These are phyloP conservation scores for Trifolium pratense DNA, from an alignment of 306 rosid genomes.

Conservation along the genomic window DNA sequence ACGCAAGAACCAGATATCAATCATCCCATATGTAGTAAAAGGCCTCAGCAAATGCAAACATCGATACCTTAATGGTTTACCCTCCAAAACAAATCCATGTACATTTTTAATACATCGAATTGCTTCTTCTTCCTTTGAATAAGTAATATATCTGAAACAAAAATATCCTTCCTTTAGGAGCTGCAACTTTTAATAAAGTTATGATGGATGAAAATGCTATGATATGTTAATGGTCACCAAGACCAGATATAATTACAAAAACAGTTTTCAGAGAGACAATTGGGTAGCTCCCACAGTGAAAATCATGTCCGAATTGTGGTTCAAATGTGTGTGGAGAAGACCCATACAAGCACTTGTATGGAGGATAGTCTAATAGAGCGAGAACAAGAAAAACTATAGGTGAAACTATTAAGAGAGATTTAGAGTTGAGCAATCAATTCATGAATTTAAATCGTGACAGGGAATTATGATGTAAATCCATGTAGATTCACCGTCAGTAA, in stretches of 20 bases:
- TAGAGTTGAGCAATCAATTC: neutral
- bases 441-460: neutral
- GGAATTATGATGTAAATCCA: neutral
- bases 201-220: neutral
- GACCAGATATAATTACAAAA: slow-evolving; percentile 9
- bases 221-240: neutral
- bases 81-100: slow-evolving; percentile 96
- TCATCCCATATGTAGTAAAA: slow-evolving; percentile 12
- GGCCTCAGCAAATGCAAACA: slow-evolving; percentile 27
- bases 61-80: slow-evolving; percentile 77
- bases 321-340: slow-evolving; percentile 8
- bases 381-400: neutral
- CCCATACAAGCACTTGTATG: neutral
- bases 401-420: neutral
- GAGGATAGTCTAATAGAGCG: slow-evolving; percentile 13
- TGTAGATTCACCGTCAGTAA: neutral
- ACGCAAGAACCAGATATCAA: slow-evolving; percentile 17
- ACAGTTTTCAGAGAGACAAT: neutral
- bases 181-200: slow-evolving; percentile 3
- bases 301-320: slow-evolving; percentile 1
- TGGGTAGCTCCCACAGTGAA: neutral
- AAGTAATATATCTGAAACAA: slow-evolving; percentile 89
- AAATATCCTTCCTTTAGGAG: slow-evolving; percentile 27
- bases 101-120: slow-evolving; percentile 98
- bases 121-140: slow-evolving; percentile 95